Base-by-base conservation (phyloP, 108 stramenopile species). In the Cyclostephanos invisitatus region DNA sequence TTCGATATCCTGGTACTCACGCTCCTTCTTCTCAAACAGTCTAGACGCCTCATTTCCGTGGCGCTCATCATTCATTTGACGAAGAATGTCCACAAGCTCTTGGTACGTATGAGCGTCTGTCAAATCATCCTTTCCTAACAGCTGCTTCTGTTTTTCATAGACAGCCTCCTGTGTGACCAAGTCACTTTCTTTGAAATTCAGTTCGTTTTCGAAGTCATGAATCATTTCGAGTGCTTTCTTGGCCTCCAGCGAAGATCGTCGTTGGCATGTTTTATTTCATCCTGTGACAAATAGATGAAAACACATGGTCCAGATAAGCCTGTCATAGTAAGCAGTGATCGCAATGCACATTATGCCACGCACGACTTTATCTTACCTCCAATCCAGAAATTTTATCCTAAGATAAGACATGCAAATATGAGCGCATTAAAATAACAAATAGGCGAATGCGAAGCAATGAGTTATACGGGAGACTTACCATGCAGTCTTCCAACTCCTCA, bases 121-220 rank as follows among this genome's bases (percentile, higher is more conserved):
- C 73, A 93, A 68, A 53, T 94, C 93, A 56, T 88, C 84, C 32
- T 87, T 72, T 22, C 82, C 81, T 44, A 91, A 53, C 72, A 89
- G 69, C 2, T 78, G 57, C 40, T 36, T 75, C 57, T 81, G 83
- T 15, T 71, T 86, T 6, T 70, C 84, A 18, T 79, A 56, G 8
- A 80, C 77, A 20, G 81, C 68, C 40, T 81, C 66, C 29, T 75
- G 42, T 54, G 29, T 76, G 7, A 68, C 77, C 37, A 80, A 17
- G 11, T 82, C 75, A 15, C 36, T 49, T 48, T 72, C 60, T 36
- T 70, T 70, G 18, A 35, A 25, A 22, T 80, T 69, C 42, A 93
- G 28, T 4, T 84, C 67, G 10, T 29, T 27, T 0, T 83, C 65
- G 47, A 87, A 66, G 35, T 66, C 73, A 8, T 89, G 69, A 42